Percentiles rank a stretch among this genome's conserved stretches.
These are phyloP conservation scores for Escallonia herrerae DNA, from an alignment of 129 eudicot genomes.

Conservation along the genomic window DNA sequence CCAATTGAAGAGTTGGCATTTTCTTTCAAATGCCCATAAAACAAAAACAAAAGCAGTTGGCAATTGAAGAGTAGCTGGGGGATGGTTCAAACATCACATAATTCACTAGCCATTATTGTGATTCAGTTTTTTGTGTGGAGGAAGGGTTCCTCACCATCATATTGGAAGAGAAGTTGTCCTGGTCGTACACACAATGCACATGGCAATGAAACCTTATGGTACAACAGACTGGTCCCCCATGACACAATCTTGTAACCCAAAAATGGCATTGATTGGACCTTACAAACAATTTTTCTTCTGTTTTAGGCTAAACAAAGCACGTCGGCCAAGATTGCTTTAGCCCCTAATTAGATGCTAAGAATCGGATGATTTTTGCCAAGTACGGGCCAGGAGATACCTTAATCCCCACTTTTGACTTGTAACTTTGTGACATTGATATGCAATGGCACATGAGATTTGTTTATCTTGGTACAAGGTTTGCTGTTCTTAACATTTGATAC, in stretches of 20 bases:
- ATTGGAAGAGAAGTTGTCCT: constrained; percentile 7
- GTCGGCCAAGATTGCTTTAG: constrained; percentile 16
- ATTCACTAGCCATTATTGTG: background rate
- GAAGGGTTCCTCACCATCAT: background rate
- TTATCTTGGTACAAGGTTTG: background rate
- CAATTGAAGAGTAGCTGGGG: no score
- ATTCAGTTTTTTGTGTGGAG: background rate
- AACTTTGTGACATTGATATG: background rate
- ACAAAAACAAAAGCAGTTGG: no score
- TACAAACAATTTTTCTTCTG: constrained; percentile 11
- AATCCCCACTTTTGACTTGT: background rate
- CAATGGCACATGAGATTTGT: background rate
- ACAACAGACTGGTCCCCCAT: constrained; percentile 27
- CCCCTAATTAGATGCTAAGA: constrained; percentile 1
- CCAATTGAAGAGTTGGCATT: constrained; percentile 10
- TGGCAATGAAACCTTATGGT: constrained; percentile 26
- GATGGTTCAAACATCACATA: constrained; percentile 1
- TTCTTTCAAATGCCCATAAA: no score
- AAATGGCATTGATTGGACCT: constrained; percentile 11
- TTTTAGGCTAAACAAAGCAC: constrained; percentile 16
- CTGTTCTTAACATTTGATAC: no score
- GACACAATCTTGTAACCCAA: constrained; percentile 12
- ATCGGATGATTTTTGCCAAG: constrained; percentile 14
- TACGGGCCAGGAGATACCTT: constrained; percentile 1
- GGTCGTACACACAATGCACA: constrained; percentile 31